A percentile compares a stretch with the other conserved stretches of the same genome.
Evolutionary conservation across 768 basidiomycete genomes (phyloP).

Genomic region (Pisolithus tinctorius): DNA sequence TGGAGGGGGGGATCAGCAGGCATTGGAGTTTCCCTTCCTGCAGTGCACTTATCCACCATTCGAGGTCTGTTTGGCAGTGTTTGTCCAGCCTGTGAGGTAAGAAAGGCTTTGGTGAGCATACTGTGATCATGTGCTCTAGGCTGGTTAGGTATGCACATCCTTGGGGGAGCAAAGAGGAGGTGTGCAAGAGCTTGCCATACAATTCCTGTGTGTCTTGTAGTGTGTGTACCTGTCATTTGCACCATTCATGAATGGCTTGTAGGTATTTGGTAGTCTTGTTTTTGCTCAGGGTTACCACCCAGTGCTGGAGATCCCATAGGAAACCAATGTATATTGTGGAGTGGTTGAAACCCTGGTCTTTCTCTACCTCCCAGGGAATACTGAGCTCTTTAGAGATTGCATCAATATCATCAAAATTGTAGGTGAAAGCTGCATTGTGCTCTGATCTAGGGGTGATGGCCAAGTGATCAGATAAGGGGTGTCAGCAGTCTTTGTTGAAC

Average conservation of each 20-base stretch:
- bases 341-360: conserved; percentile 22
- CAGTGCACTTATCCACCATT: conserved; percentile 27
- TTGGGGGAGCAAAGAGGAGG: conserved; percentile 23
- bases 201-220: conserved; percentile 29
- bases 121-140: conserved; percentile 31
- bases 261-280: conserved; percentile 26
- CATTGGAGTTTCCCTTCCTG: not conserved
- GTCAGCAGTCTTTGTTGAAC: conserved; percentile 26
- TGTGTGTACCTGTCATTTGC: conserved; percentile 13
- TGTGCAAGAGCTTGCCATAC: conserved; percentile 36
- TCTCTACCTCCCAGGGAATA: conserved; percentile 24
- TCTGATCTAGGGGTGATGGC: conserved; percentile 10
- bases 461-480: conserved; percentile 18
- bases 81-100: conserved; percentile 13
- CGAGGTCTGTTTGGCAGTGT: conserved; percentile 16
- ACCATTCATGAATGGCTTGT: conserved; percentile 23
- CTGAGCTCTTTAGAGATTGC: conserved; percentile 23
- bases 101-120: conserved; percentile 14
- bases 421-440: conserved; percentile 5
- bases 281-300: conserved; percentile 11
- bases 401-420: conserved; percentile 25
- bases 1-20: not conserved
- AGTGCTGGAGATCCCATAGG: conserved; percentile 22
- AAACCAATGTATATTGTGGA: conserved; percentile 25
- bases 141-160: conserved; percentile 34